Percentiles rank a stretch among this genome's conserved stretches.
Evolutionary conservation across 331 rosid genomes (phyloP).

Genomic region (Erythrophleum ivorense): DNA sequence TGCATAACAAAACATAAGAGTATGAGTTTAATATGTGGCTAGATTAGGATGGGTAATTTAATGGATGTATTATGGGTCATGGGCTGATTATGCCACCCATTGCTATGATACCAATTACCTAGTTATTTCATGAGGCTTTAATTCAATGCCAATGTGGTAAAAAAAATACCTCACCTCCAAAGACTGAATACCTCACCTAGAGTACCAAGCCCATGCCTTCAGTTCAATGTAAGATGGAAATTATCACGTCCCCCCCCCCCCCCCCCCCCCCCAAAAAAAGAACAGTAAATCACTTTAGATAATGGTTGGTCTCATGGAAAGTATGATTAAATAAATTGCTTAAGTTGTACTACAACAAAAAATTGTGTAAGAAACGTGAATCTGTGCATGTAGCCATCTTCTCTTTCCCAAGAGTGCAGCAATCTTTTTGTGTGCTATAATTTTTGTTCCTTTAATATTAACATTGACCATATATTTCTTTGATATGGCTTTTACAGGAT

Average conservation of each 20-base stretch:
- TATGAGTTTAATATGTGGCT: no score
- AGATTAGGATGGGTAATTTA: no score
- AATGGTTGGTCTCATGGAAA: neutral
- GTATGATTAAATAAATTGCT: neutral
- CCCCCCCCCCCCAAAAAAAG: neutral
- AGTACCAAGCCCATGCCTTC: neutral
- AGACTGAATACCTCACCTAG: neutral
- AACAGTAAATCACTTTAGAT: neutral
- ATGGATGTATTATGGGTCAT: no score
- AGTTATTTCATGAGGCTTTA: no score
- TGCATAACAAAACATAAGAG: no score
- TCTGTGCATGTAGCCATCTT: neutral
- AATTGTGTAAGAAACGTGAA: neutral
- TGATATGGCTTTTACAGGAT: constrained; percentile 66
- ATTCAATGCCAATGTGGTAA: no score
- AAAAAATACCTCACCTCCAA: no score
- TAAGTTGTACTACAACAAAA: no score
- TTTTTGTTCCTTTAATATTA: neutral
- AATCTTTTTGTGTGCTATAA: neutral
- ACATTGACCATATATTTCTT: constrained; percentile 20
- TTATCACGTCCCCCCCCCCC: no score
- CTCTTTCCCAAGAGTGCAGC: neutral
- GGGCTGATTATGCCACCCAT: no score
- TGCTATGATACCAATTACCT: no score
- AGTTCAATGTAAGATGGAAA: neutral